Conservation (phyloP, 2,329 filamentous ascomycete genomes). For the Colletotrichum viniferum region DNA sequence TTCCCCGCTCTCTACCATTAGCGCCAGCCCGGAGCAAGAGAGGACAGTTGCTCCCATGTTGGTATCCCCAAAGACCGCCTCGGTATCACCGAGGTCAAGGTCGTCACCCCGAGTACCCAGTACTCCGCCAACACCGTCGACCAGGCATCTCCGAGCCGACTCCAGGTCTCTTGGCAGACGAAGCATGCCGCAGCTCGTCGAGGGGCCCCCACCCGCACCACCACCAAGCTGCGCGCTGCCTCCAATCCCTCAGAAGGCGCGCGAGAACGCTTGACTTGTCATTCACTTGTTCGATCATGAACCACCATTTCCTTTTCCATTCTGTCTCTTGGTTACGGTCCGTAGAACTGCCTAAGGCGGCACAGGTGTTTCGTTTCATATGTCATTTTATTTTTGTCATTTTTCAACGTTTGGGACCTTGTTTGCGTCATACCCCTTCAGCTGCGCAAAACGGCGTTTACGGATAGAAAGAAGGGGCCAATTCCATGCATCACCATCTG, state of each 20-base stretch:
- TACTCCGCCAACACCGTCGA: neutral
- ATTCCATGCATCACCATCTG: neutral
- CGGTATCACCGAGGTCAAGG: neutral
- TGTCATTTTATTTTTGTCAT: neutral
- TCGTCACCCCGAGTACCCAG: neutral
- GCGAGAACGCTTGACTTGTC: neutral
- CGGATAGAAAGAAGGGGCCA: slow-evolving; percentile 1
- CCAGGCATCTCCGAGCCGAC: neutral
- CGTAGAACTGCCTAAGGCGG: neutral
- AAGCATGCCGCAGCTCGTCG: slow-evolving; percentile 56
- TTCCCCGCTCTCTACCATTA: neutral
- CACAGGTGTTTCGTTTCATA: neutral
- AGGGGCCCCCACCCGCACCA: slow-evolving; percentile 57
- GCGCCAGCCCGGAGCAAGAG: neutral
- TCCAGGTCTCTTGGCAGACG: slow-evolving; percentile 37
- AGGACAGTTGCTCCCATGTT: neutral
- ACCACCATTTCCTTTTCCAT: neutral
- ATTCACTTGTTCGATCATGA: neutral
- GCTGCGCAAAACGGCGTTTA: slow-evolving; percentile 19
- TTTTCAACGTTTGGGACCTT: neutral
- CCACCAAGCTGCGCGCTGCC: slow-evolving; percentile 61
- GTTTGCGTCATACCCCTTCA: slow-evolving; percentile 22
- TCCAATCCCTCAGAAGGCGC: slow-evolving; percentile 46
- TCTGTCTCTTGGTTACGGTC: neutral
- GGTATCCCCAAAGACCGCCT: neutral